Evolutionary conservation across 371 early-diverging fungal genomes (phyloP).

Genomic region (Amoeboaphelidium protococcarum): DNA sequence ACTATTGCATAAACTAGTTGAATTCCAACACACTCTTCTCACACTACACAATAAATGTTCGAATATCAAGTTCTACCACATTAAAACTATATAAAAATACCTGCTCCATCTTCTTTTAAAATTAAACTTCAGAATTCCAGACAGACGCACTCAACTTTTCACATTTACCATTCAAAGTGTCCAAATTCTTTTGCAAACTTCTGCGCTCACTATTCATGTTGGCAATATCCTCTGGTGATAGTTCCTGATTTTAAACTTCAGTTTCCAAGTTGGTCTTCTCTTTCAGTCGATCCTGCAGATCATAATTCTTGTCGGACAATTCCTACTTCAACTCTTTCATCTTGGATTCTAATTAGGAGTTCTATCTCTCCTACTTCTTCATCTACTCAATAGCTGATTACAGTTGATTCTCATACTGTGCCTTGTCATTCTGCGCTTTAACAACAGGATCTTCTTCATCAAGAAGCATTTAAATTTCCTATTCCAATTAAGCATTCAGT

Average conservation of each 20-base stretch:
- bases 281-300: constrained; percentile 2
- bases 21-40: too few species aligned
- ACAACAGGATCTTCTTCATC: not conserved
- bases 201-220: constrained; percentile 41
- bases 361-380: constrained; percentile 10
- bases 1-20: too few species aligned
- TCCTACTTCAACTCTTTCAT: not conserved
- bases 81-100: too few species aligned
- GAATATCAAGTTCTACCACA: too few species aligned
- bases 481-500: not conserved
- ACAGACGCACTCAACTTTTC: not conserved
- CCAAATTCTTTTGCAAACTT: not conserved
- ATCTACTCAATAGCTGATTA: constrained; percentile 2
- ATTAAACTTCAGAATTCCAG: not conserved
- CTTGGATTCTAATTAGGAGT: not conserved
- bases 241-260: constrained; percentile 36
- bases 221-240: constrained; percentile 47
- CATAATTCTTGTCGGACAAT: not conserved
- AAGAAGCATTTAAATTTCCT: constrained; percentile 2
- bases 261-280: constrained; percentile 13
- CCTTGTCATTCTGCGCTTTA: constrained; percentile 1
- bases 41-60: too few species aligned
- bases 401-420: not conserved
- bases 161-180: not conserved
- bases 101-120: not conserved